Evolutionary conservation across 2,329 filamentous ascomycete genomes (phyloP), one percentile per base, ranked within the genome.

Genomic region (Ophiobolus disseminans): DNA sequence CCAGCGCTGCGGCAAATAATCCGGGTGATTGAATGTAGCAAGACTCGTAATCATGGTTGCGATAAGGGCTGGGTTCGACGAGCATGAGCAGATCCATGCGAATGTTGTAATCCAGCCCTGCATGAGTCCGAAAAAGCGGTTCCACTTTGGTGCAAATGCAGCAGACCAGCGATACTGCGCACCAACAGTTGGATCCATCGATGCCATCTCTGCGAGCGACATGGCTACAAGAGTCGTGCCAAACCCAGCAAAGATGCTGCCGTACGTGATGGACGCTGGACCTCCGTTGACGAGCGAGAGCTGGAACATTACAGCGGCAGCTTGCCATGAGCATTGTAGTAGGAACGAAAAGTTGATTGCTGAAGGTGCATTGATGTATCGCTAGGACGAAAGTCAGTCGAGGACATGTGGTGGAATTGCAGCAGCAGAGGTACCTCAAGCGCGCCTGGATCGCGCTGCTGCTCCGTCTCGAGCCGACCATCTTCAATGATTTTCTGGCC

Each of bases 41-140:
- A 67, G 48, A 3, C 57, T 56, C 8, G 53, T 35, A 13, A 64
- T 48, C 20, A 66, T 47, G 13, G 63, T 66, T 1, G 60, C 60
- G 6, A 60, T 48, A 7, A 68, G 37, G 11, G 66, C 67, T 8
- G 59, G 59, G 37, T 59, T 73, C 4, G 55, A 58, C 1, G 57
- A 56, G 25, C 57, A 54, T 5, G 67, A 71, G 61, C 46, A 65
- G 56, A 58, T 62, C 73, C 74, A 75, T 2, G 70, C 73, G 9
- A 74, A 64, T 1, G 69, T 65, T 13, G 70, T 72, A 5, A 75
- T 66, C 75, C 75, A 77, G 17, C 62, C 63, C 52, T 67, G 63
- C 52, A 67, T 60, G 16, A 67, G 37, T 6, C 60, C 60, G 17
- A 55, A 66, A 41, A 67, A 67, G 17, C 55, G 26, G 19, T 60